Percentiles rank a stretch among this genome's conserved stretches.
These are phyloP conservation scores for Rhynchospora tenuis DNA, from an alignment of 176 grass and related monocot genomes.

Conservation along the genomic window DNA sequence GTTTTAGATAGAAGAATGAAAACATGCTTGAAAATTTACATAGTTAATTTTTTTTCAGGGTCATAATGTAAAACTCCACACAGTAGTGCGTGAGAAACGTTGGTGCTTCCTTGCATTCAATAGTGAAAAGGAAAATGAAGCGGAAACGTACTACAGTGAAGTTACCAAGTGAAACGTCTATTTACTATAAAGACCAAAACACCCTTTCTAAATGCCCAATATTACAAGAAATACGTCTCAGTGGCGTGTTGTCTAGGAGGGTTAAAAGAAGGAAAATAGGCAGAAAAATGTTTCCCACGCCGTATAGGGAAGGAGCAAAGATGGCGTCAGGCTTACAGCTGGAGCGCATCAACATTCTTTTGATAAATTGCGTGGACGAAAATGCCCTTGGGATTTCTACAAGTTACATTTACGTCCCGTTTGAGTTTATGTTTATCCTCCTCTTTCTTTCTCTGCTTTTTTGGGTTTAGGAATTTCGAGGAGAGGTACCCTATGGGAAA, in stretches of 20 bases:
- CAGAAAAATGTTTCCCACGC: background rate
- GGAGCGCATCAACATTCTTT: slow-evolving; percentile 7
- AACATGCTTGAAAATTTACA: background rate
- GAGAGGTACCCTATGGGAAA: background rate
- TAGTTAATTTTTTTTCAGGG: background rate
- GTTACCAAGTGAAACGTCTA: slow-evolving; percentile 8
- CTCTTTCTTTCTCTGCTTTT: background rate
- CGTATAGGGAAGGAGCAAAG: slow-evolving; percentile 11
- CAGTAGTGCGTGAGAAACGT: background rate
- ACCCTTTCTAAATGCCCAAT: background rate
- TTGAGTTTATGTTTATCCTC: background rate
- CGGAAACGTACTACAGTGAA: slow-evolving; percentile 10
- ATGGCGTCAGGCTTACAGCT: slow-evolving; percentile 20
- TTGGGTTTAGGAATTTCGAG: too few species aligned
- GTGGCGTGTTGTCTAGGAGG: background rate
- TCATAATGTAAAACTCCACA: background rate
- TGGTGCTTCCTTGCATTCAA: background rate
- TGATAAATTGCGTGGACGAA: background rate
- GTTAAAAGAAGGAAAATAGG: background rate
- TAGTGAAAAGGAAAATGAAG: background rate
- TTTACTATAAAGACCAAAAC: background rate
- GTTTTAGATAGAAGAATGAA: background rate
- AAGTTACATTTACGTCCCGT: slow-evolving; percentile 9
- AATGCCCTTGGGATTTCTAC: background rate
- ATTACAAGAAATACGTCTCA: background rate